These are phyloP conservation scores for Ogataea henricii DNA, from an alignment of 805 yeast species.

Conservation along the genomic window DNA sequence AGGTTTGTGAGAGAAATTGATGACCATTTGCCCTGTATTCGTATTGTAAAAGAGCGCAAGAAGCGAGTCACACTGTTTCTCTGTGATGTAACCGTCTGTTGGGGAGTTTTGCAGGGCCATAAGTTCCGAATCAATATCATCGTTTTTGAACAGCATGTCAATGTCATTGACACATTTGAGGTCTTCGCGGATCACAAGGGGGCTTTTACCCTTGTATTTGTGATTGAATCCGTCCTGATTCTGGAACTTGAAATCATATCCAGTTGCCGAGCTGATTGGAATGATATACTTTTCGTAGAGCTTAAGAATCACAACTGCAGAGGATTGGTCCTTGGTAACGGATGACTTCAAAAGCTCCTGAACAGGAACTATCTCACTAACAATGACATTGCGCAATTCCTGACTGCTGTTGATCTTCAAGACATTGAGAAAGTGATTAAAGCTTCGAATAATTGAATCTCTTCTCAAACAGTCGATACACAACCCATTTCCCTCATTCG, in stretches of 20 bases:
- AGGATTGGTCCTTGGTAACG: constrained; percentile 23
- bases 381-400: constrained; percentile 30
- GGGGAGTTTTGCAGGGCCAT: constrained; percentile 27
- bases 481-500: constrained; percentile 19
- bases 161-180: constrained; percentile 25
- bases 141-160: constrained; percentile 21
- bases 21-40: constrained; percentile 28
- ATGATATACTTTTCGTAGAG: constrained; percentile 33
- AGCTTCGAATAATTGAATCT: constrained; percentile 27
- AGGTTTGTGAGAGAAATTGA: constrained; percentile 34
- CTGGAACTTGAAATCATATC: constrained; percentile 31
- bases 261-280: constrained; percentile 33
- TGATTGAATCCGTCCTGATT: constrained; percentile 19
- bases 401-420: constrained; percentile 27
- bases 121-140: constrained; percentile 26
- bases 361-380: constrained; percentile 22
- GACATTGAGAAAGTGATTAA: constrained; percentile 28
- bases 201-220: constrained; percentile 10
- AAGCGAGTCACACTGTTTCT: constrained; percentile 29
- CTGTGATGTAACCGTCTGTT: constrained; percentile 10
- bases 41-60: constrained; percentile 31
- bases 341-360: constrained; percentile 26
- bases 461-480: constrained; percentile 28
- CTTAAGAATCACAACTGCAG: constrained; percentile 24
- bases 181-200: constrained; percentile 23